Conservation (phyloP, 257 asterid genomes). For the Rubia yunnanensis region DNA sequence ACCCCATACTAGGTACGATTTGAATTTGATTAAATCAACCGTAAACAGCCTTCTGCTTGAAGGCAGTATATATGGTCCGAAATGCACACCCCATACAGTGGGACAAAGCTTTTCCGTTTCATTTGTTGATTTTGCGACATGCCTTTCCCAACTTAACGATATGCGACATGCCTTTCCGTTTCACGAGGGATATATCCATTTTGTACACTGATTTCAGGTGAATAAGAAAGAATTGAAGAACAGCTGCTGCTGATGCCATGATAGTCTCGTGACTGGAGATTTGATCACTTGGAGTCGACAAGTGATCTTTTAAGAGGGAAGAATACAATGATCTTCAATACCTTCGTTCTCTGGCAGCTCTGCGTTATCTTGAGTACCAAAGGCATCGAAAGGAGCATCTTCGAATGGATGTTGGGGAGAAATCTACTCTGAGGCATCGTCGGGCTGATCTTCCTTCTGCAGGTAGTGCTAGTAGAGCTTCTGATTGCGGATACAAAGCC, state of each 20-base stretch:
- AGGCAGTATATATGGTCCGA: neutral
- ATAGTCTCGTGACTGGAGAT: neutral
- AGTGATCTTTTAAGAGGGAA: conserved; percentile 20
- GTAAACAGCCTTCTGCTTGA: neutral
- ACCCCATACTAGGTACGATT: conserved; percentile 86
- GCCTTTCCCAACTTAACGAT: too few species aligned
- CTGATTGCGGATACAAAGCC: conserved; percentile 21
- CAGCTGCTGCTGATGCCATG: conserved; percentile 24
- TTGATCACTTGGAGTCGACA: too few species aligned
- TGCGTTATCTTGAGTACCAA: conserved; percentile 40
- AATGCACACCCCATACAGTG: neutral
- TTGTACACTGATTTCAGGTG: conserved; percentile 36
- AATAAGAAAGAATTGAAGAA: conserved; percentile 84
- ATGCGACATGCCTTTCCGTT: too few species aligned
- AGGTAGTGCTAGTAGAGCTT: conserved; percentile 19
- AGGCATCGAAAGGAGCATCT: conserved; percentile 41
- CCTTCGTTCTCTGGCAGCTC: conserved; percentile 63
- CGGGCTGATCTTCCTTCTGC: conserved; percentile 11
- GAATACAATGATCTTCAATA: conserved; percentile 50
- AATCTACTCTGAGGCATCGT: conserved; percentile 15
- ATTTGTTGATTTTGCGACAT: too few species aligned
- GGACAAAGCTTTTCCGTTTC: too few species aligned
- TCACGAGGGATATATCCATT: too few species aligned
- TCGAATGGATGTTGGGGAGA: conserved; percentile 27
- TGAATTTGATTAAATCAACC: neutral